A percentile compares a stretch with the other conserved stretches of the same genome.
phyloP scores from a whole-genome alignment of 208 protist species.

The Trypanosomatidae sp. region DNA sequence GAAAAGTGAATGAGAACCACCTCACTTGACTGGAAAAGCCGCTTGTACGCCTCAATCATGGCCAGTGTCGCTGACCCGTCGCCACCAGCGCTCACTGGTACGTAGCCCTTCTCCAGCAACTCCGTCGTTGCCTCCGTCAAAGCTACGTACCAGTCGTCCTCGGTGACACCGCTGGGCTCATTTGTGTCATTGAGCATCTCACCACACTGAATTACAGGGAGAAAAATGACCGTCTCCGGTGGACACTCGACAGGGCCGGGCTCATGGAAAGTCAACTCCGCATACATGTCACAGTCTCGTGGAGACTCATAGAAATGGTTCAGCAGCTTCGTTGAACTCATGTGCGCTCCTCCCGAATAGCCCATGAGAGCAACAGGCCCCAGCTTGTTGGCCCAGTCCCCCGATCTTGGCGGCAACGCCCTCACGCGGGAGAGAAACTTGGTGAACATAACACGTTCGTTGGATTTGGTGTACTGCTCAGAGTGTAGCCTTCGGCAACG shows the following conservation, averaged over 20 bases:
- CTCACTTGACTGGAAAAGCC: conserved; percentile 67
- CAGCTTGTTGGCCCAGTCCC: conserved; percentile 68
- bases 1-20: conserved; percentile 84
- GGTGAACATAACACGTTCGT: conserved; percentile 51
- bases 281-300: conserved; percentile 78
- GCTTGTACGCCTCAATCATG: conserved; percentile 85
- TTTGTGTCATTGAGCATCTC: conserved; percentile 43
- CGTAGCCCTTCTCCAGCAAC: conserved; percentile 80
- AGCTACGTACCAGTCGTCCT: conserved; percentile 74
- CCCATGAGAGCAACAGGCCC: conserved; percentile 78
- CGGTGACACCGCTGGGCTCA: neutral
- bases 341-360: conserved; percentile 35
- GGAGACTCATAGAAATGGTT: conserved; percentile 53
- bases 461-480: neutral
- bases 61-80: conserved; percentile 66
- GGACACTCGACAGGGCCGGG: conserved; percentile 72
- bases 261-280: conserved; percentile 75
- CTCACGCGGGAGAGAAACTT: conserved; percentile 68
- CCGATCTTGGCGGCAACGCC: conserved; percentile 47
- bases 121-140: conserved; percentile 57
- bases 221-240: conserved; percentile 72
- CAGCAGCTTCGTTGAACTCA: conserved; percentile 42
- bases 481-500: neutral
- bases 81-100: conserved; percentile 71
- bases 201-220: conserved; percentile 74